Base-by-base conservation (phyloP, 495 filamentous ascomycete genomes). In the Penicillium robsamsonii region DNA sequence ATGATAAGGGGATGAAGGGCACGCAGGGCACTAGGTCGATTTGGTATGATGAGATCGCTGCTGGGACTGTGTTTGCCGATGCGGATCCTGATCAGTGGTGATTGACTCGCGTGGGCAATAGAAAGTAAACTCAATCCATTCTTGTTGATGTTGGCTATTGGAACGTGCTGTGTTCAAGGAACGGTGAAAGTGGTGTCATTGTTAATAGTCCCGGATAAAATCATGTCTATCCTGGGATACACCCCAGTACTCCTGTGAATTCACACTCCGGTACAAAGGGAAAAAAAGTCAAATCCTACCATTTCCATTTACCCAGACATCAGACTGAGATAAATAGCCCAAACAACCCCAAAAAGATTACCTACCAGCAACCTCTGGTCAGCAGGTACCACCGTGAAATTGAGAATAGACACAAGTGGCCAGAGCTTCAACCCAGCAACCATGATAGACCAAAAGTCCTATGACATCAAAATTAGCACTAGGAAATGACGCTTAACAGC, bases 371-470 rank as follows among this genome's bases (percentile, higher is more conserved):
- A 79, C 63, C 91, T 73, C 55, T 79, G 78, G 25, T 90, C 79
- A 17, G 89, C 82, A 7, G 84, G 89, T 10, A 96, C 75, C 38
- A 92, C 76, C 0, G 84, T 81, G 67, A 88, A 96, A 62, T 89
- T 88, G 18, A 92, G 62, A 17, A 92, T 20, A 49, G 85, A 87
- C 13, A 96, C 87, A 33, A 83, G 58, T 1, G 92, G 92, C 92
- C 92, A 96, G 7, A 96, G 72, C 67, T 85, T 89, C 70, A 84
- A 84, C 0, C 89, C 87, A 3, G 91, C 90, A 29, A 75, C 56
- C 43, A 89, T 76, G 51, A 96, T 70, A 0, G 79, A 75, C 77
- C 81, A 84, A 56, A 90, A 90, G 61, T 91, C 85, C 64, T 78
- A 58, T 22, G 17, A 13, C 50, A 29, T 47, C 18, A 55, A 15